phyloP scores from a whole-genome alignment of 306 rosid species.

The Arachis stenosperma region DNA sequence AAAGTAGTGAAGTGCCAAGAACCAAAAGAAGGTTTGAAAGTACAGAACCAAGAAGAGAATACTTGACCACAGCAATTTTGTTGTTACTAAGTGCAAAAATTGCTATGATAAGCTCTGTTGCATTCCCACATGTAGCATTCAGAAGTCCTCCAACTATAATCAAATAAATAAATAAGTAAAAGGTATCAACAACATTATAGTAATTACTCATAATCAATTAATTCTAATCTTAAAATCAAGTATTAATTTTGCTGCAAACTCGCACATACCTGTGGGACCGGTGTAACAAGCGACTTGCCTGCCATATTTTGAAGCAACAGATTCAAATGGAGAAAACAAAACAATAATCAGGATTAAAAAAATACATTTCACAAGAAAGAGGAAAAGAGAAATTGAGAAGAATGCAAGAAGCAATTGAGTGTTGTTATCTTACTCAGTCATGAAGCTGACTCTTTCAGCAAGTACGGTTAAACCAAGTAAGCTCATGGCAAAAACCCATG shows the following conservation, averaged over 20 bases:
- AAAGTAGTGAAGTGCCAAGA: conserved; percentile 82
- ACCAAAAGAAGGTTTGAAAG: conserved; percentile 92
- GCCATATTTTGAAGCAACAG: conserved; percentile 30
- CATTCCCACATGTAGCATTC: conserved; percentile 96
- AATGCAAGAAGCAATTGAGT: background rate
- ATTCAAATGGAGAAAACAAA: conserved; percentile 1
- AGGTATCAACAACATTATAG: background rate
- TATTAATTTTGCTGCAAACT: background rate
- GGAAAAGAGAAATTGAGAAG: background rate
- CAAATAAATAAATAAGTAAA: background rate
- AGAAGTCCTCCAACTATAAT: conserved; percentile 83
- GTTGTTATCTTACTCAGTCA: conserved; percentile 72
- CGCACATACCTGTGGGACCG: conserved; percentile 78
- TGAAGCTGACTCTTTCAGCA: conserved; percentile 89
- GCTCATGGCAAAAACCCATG: conserved; percentile 84
- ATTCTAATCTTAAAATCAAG: background rate
- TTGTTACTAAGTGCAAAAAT: conserved; percentile 62
- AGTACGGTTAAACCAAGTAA: conserved; percentile 80
- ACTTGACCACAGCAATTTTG: conserved; percentile 80
- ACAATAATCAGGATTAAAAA: background rate
- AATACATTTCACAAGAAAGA: background rate
- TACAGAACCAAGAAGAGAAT: conserved; percentile 88
- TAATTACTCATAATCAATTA: background rate
- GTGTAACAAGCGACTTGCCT: conserved; percentile 88
- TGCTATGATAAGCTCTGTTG: conserved; percentile 83